Percentiles rank a stretch among this genome's conserved stretches.
Conservation (phyloP, 1,139 yeast genomes). For the Keqinozyma sinolaborantium region DNA sequence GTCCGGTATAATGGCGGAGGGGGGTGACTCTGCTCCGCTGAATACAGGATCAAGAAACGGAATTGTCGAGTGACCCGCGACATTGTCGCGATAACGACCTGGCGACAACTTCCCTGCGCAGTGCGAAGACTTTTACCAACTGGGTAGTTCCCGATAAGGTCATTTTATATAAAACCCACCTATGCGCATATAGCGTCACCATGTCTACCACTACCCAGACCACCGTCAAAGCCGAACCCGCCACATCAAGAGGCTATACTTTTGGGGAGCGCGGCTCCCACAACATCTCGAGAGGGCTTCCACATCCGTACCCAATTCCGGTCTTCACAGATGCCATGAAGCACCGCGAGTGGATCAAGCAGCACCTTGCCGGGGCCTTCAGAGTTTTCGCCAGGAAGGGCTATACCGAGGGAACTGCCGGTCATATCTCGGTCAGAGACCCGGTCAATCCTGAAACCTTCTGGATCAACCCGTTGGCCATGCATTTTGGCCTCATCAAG, state of each 20-base stretch:
- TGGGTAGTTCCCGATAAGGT: no score
- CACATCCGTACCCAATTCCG: conserved; percentile 51
- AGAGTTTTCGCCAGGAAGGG: conserved; percentile 73
- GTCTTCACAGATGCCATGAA: conserved; percentile 44
- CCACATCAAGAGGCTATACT: conserved; percentile 50
- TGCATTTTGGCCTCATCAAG: conserved; percentile 65
- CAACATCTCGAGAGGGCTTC: conserved; percentile 47
- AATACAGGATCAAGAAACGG: background rate
- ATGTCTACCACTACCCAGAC: conserved; percentile 8
- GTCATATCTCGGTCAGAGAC: conserved; percentile 77
- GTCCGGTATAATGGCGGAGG: no score
- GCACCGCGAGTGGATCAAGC: conserved; percentile 59
- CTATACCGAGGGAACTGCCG: conserved; percentile 75
- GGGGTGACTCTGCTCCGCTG: background rate
- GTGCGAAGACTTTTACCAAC: conserved; percentile 1
- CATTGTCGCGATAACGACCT: background rate
- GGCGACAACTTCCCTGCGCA: background rate
- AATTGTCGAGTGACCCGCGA: background rate
- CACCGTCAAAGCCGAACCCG: conserved; percentile 6
- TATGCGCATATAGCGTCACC: no score
- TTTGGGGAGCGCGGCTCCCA: conserved; percentile 62
- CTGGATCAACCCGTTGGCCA: conserved; percentile 78
- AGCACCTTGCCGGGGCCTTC: conserved; percentile 83
- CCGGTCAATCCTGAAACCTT: conserved; percentile 69
- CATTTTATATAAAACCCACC: no score